Percentiles rank a stretch among this genome's conserved stretches.
These are phyloP conservation scores for Aspergillus nidulans DNA, from an alignment of 495 filamentous ascomycete species.

Conservation along the genomic window DNA sequence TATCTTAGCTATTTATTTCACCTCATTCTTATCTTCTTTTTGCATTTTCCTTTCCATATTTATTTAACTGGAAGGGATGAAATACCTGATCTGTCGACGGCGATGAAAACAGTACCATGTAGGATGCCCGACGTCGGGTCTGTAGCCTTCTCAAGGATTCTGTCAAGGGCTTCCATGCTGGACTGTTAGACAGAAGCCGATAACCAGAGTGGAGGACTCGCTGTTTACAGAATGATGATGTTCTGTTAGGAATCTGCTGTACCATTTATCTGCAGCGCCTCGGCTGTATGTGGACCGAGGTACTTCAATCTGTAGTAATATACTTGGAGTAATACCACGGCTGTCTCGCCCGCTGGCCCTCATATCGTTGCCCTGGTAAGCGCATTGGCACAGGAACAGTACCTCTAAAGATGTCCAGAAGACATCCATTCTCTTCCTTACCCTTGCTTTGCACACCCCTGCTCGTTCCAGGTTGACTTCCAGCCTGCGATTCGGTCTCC, in stretches of 20 bases:
- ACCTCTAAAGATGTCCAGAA: conserved; percentile 48
- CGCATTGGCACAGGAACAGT: conserved; percentile 69
- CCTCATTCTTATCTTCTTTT: too few species aligned
- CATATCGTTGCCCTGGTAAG: conserved; percentile 51
- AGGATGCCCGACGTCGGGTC: background rate
- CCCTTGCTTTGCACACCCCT: background rate
- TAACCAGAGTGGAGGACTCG: background rate
- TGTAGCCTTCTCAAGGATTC: background rate
- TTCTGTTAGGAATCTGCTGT: background rate
- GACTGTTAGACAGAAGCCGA: background rate
- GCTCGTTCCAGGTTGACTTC: background rate
- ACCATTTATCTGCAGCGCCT: background rate
- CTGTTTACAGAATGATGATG: background rate
- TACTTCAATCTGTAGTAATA: background rate
- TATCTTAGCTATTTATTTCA: background rate
- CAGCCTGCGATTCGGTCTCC: background rate
- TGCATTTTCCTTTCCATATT: too few species aligned
- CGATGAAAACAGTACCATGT: background rate
- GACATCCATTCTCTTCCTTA: conserved; percentile 3
- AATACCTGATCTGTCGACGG: background rate
- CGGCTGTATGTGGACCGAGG: background rate
- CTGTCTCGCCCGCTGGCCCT: conserved; percentile 20
- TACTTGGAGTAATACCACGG: conserved; percentile 56
- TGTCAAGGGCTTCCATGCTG: background rate
- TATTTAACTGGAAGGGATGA: background rate